A percentile compares a stretch with the other conserved stretches of the same genome.
Evolutionary conservation across 768 basidiomycete genomes (phyloP).

Genomic region (Lactarius trivialis): DNA sequence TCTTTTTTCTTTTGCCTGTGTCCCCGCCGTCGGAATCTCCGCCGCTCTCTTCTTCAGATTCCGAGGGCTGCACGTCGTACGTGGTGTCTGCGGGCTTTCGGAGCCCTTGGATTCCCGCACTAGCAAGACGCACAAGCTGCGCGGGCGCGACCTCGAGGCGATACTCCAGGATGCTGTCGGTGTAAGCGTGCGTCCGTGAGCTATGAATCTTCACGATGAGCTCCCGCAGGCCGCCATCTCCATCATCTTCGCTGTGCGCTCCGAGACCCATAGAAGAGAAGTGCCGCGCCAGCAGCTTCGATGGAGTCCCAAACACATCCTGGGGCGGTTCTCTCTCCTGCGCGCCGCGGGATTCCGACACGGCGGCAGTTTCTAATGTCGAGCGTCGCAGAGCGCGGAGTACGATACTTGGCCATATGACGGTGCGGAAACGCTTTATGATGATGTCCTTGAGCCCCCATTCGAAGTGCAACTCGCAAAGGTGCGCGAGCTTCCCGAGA

Average conservation of each 20-base stretch:
- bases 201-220: conserved; percentile 65
- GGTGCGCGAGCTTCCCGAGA: conserved; percentile 60
- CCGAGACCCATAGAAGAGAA: conserved; percentile 43
- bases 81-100: conserved; percentile 35
- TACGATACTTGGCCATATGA: conserved; percentile 73
- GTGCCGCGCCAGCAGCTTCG: conserved; percentile 48
- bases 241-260: conserved; percentile 28
- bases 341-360: conserved; percentile 23
- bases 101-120: conserved; percentile 58
- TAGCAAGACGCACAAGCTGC: conserved; percentile 56
- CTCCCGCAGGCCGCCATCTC: conserved; percentile 34
- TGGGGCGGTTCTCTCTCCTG: not conserved
- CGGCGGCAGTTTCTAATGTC: conserved; percentile 32
- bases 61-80: conserved; percentile 30
- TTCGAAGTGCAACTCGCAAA: conserved; percentile 86
- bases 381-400: conserved; percentile 65
- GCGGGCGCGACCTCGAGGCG: conserved; percentile 70
- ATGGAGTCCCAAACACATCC: conserved; percentile 33
- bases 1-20: conserved; percentile 35
- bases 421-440: conserved; percentile 74
- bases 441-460: conserved; percentile 86
- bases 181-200: conserved; percentile 58
- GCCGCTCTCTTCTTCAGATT: conserved; percentile 38
- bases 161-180: conserved; percentile 69
- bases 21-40: conserved; percentile 40